These are phyloP conservation scores for Backusella mclennaniae DNA, from an alignment of 192 early-diverging fungal species.

Conservation along the genomic window DNA sequence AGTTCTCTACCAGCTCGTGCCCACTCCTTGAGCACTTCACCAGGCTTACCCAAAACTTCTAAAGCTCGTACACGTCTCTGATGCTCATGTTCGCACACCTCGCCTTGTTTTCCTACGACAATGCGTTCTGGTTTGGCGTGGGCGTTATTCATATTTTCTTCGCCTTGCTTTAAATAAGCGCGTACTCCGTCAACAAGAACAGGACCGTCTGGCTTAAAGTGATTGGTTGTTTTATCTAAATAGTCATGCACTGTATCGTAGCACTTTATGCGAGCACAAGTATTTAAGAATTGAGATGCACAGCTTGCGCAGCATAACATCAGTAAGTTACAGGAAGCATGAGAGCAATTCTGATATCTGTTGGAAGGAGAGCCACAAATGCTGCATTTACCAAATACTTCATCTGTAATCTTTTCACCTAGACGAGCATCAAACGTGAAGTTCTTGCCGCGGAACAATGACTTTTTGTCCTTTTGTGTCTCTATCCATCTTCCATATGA, in stretches of 20 bases:
- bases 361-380: slow-evolving; percentile 67
- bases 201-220: slow-evolving; percentile 19
- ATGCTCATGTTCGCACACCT: slow-evolving; percentile 28
- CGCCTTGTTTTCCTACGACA: slow-evolving; percentile 26
- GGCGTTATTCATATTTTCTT: slow-evolving; percentile 8
- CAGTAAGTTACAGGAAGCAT: slow-evolving; percentile 69
- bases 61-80: slow-evolving; percentile 21
- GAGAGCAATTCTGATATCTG: slow-evolving; percentile 67
- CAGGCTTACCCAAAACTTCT: slow-evolving; percentile 34
- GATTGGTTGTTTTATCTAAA: background rate
- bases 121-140: slow-evolving; percentile 1
- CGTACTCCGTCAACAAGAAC: slow-evolving; percentile 25
- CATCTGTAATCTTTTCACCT: slow-evolving; percentile 68
- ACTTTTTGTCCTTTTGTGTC: slow-evolving; percentile 38
- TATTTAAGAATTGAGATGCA: slow-evolving; percentile 40
- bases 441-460: slow-evolving; percentile 73
- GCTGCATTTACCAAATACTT: slow-evolving; percentile 63
- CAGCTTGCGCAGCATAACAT: slow-evolving; percentile 69
- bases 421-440: slow-evolving; percentile 82
- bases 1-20: slow-evolving; percentile 20
- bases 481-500: slow-evolving; percentile 68
- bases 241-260: slow-evolving; percentile 43
- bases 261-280: slow-evolving; percentile 49
- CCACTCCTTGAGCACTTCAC: slow-evolving; percentile 35
- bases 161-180: slow-evolving; percentile 19